Percentiles rank a stretch among this genome's conserved stretches.
Conservation (phyloP, 148 eudicot species). For the Nepenthes gracilis region DNA sequence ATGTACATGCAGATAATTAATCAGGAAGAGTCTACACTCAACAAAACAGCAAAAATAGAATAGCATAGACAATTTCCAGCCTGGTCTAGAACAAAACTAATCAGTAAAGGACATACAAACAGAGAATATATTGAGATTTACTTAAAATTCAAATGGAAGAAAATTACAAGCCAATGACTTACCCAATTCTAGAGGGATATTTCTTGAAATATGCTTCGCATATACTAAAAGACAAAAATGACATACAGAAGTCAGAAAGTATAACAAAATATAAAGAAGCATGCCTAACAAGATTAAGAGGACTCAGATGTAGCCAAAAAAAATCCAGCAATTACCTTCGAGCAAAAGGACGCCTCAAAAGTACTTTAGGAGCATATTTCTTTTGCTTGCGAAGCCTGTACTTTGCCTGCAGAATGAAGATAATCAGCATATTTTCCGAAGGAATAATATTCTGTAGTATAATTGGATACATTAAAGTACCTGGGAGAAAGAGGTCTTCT, state of each 20-base stretch:
- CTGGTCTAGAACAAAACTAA: too few species aligned
- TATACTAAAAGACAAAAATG: conserved; percentile 41
- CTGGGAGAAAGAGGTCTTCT: conserved; percentile 92
- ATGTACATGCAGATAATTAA: too few species aligned
- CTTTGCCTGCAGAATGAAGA: conserved; percentile 56
- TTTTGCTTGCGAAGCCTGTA: conserved; percentile 86
- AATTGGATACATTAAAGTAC: conserved; percentile 19
- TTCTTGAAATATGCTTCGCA: conserved; percentile 88
- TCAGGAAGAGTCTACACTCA: too few species aligned
- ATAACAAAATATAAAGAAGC: not conserved
- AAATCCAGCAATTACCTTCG: conserved; percentile 41
- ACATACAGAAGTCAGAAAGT: not conserved
- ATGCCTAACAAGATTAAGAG: conserved; percentile 1
- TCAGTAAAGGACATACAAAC: not conserved
- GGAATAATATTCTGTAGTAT: not conserved
- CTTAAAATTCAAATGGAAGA: not conserved
- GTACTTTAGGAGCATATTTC: conserved; percentile 89
- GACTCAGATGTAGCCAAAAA: not conserved
- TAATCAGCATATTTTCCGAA: conserved; percentile 8
- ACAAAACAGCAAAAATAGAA: too few species aligned
- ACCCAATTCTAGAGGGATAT: conserved; percentile 75
- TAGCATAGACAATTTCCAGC: too few species aligned
- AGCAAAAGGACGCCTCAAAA: conserved; percentile 83
- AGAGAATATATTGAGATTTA: not conserved
- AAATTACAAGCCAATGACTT: not conserved